Evolutionary conservation across 805 yeast species (phyloP).

Genomic region (Brettanomyces bruxellensis): DNA sequence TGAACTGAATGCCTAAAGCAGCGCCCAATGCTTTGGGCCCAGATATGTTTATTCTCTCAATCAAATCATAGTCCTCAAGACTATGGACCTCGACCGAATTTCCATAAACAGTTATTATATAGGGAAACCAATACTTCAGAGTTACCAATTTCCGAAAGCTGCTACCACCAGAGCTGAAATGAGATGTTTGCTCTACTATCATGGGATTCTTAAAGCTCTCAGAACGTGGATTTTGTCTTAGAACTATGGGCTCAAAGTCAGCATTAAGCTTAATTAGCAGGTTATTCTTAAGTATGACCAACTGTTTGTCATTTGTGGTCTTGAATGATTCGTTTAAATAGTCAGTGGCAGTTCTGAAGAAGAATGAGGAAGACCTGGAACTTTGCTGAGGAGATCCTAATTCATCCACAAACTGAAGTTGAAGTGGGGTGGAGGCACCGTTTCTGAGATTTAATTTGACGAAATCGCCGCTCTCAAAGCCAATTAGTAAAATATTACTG

Average conservation of each 20-base stretch:
- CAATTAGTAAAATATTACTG: conserved; percentile 14
- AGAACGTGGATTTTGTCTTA: conserved; percentile 10
- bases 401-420: conserved; percentile 14
- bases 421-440: conserved; percentile 11
- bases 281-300: conserved; percentile 18
- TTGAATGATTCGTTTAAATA: conserved; percentile 13
- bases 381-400: background rate
- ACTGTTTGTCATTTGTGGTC: conserved; percentile 16
- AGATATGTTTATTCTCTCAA: conserved; percentile 21
- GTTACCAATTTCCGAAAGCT: conserved; percentile 13
- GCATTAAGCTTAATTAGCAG: conserved; percentile 15
- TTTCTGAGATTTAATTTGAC: conserved; percentile 9
- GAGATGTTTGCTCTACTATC: conserved; percentile 4
- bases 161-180: conserved; percentile 9
- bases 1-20: conserved; percentile 14
- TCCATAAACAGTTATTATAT: conserved; percentile 23
- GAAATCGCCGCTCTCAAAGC: conserved; percentile 18
- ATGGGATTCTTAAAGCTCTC: conserved; percentile 15
- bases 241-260: conserved; percentile 14
- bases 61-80: conserved; percentile 25
- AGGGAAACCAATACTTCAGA: conserved; percentile 31
- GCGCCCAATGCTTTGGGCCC: conserved; percentile 1
- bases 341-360: conserved; percentile 12
- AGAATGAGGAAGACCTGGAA: conserved; percentile 9
- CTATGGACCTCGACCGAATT: conserved; percentile 29